These are phyloP conservation scores for Podospora comata DNA, from an alignment of 495 filamentous ascomycete genomes.

Conservation along the genomic window DNA sequence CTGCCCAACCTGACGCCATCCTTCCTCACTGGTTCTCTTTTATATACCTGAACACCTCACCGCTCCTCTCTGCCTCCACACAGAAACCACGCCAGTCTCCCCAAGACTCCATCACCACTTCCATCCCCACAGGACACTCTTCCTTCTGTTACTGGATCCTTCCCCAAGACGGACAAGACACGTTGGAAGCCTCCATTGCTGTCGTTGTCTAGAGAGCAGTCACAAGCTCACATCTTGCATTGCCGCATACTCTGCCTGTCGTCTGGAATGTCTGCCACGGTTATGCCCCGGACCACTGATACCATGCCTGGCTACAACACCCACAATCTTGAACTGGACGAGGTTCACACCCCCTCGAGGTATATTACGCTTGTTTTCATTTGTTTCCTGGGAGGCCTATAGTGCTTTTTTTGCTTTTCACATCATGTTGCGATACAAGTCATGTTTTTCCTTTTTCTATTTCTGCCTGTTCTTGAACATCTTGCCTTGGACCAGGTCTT, in stretches of 20 bases:
- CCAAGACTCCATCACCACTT: conserved; percentile 12
- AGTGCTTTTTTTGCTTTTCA: conserved; percentile 30
- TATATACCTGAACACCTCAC: conserved; percentile 4
- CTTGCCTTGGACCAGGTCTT: conserved; percentile 14
- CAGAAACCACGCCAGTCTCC: conserved; percentile 1
- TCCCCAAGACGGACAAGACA: conserved; percentile 19
- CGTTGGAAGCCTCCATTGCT: conserved; percentile 4
- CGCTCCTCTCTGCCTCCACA: conserved; percentile 9
- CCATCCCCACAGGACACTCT: background rate
- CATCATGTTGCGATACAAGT: conserved; percentile 29
- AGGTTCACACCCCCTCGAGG: conserved; percentile 54
- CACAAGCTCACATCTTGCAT: conserved; percentile 2
- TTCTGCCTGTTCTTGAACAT: conserved; percentile 1
- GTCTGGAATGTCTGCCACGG: conserved; percentile 44
- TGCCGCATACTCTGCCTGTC: conserved; percentile 7
- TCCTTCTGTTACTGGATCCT: conserved; percentile 7
- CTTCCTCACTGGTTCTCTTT: conserved; percentile 15
- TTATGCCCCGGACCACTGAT: conserved; percentile 40
- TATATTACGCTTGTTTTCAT: conserved; percentile 43
- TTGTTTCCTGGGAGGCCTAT: conserved; percentile 35
- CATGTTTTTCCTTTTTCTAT: conserved; percentile 26
- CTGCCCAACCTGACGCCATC: conserved; percentile 41
- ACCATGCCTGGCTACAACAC: conserved; percentile 47
- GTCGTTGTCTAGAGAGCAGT: conserved; percentile 25
- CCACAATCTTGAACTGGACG: conserved; percentile 45